These are phyloP conservation scores for Raffaelea deltoideospora DNA, from an alignment of 2,329 filamentous ascomycete genomes.

Conservation along the genomic window DNA sequence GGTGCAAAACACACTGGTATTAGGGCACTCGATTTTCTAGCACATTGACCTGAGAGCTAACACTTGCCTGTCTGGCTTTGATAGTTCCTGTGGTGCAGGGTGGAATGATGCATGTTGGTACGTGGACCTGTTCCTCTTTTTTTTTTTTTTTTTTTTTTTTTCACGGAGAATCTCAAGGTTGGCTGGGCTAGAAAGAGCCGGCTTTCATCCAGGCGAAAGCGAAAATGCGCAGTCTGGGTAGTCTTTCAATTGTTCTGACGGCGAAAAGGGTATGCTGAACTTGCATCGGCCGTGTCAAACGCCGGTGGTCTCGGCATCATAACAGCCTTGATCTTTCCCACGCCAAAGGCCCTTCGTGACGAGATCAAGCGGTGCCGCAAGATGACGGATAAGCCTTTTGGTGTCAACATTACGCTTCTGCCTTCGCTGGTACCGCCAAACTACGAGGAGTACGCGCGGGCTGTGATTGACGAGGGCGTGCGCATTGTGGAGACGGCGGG, in stretches of 20 bases:
- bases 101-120: conserved; percentile 44
- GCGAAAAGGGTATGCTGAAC: conserved; percentile 65
- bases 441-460: conserved; percentile 82
- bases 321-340: conserved; percentile 82
- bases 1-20: background rate
- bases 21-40: background rate
- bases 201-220: too few relatives aligned
- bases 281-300: conserved; percentile 63
- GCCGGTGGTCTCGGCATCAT: conserved; percentile 73
- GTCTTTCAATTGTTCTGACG: conserved; percentile 21
- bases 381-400: conserved; percentile 71
- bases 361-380: conserved; percentile 79
- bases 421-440: conserved; percentile 81
- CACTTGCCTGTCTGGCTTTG: conserved; percentile 4
- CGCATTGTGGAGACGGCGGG: conserved; percentile 52
- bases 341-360: conserved; percentile 77
- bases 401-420: conserved; percentile 87
- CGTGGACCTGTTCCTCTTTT: background rate
- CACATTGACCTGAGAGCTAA: conserved; percentile 9
- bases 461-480: conserved; percentile 85
- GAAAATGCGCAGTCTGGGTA: too few relatives aligned
- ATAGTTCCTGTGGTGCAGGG: conserved; percentile 70
- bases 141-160: background rate
- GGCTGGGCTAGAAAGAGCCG: too few relatives aligned
- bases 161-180: too few relatives aligned